Evolutionary conservation across 2,329 filamentous ascomycete genomes (phyloP), one percentile per base, ranked within the genome.

Genomic region (Trichoderma atroviride): DNA sequence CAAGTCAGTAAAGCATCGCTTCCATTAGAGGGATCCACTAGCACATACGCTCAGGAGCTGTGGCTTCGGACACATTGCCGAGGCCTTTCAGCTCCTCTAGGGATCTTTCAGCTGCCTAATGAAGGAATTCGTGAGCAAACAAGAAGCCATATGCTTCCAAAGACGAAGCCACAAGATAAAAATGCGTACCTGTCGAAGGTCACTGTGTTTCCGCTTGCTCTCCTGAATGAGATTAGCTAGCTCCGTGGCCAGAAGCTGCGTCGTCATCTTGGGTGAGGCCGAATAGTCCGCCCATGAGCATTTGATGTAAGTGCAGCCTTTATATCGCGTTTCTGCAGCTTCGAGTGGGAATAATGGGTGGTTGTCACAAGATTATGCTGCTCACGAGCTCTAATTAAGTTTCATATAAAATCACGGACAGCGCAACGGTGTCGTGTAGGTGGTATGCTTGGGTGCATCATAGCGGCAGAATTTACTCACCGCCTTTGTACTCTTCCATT

Each of bases 171-270:
- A 19, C 31, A 19, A 33, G 19, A 35, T 35, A 47, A 19, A n/a
- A 22, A 19, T 55, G 58, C 86, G 75, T 82, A 91, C 92, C 86
- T 92, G 92, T 83, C 92, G 89, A 65, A 99, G 85, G 76, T 98
- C 96, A 74, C 91, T 89, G 80, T 97, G 91, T 82, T 97, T 98
- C 76, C 95, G 89, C 82, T 97, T 98, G 78, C 94, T 96, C 84
- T 99, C 96, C 81, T 96, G 93, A 76, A 97, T 91, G 79, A 97
- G 88, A 82, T 93, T 96, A 77, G 91, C 88, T 79, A 97, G 88
- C 87, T 97, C 94, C 70, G 92, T 90, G 77, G 91, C 89, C 76
- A 97, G 87, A 77, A 97, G 90, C 87, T 96, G 93, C 76, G 93
- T 91, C 80, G 94, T 96, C 94, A 97, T 97, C 76, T 83, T 90